Evolutionary conservation across 1,139 yeast genomes (phyloP).

Genomic region (Scheffersomyces illinoinensis): DNA sequence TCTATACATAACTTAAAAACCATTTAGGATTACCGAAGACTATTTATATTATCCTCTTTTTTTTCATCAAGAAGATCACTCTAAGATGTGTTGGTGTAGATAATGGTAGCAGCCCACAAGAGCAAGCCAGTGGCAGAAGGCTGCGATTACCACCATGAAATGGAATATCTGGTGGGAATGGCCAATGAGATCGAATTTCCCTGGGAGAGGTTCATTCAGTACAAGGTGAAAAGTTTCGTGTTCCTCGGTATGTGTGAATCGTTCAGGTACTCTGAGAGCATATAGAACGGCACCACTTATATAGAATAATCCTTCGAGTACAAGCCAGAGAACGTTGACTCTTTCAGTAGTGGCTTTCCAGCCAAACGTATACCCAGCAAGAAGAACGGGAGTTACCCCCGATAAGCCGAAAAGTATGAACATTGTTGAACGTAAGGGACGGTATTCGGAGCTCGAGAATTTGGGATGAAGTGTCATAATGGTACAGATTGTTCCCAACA

Average conservation of each 20-base stretch:
- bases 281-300: slow-evolving; percentile 78
- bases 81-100: slow-evolving; percentile 32
- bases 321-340: slow-evolving; percentile 60
- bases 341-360: slow-evolving; percentile 45
- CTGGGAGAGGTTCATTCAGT: slow-evolving; percentile 19
- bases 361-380: slow-evolving; percentile 44
- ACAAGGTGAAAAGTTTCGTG: slow-evolving; percentile 14
- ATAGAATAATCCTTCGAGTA: slow-evolving; percentile 71
- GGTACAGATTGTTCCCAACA: slow-evolving; percentile 64
- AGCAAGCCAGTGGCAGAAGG: slow-evolving; percentile 71
- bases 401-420: slow-evolving; percentile 81
- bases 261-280: slow-evolving; percentile 79
- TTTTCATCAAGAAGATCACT: not conserved
- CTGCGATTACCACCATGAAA: slow-evolving; percentile 78
- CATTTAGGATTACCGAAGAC: no score
- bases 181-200: slow-evolving; percentile 67
- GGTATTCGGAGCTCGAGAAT: slow-evolving; percentile 69
- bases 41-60: not conserved
- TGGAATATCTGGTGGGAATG: slow-evolving; percentile 91
- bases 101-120: slow-evolving; percentile 59
- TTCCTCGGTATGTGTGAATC: slow-evolving; percentile 57
- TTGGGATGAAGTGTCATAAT: slow-evolving; percentile 62
- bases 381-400: slow-evolving; percentile 68
- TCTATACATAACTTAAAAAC: no score
- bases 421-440: slow-evolving; percentile 76